Evolutionary conservation across 805 yeast species (phyloP).

Genomic region (Dipodascus albidus): DNA sequence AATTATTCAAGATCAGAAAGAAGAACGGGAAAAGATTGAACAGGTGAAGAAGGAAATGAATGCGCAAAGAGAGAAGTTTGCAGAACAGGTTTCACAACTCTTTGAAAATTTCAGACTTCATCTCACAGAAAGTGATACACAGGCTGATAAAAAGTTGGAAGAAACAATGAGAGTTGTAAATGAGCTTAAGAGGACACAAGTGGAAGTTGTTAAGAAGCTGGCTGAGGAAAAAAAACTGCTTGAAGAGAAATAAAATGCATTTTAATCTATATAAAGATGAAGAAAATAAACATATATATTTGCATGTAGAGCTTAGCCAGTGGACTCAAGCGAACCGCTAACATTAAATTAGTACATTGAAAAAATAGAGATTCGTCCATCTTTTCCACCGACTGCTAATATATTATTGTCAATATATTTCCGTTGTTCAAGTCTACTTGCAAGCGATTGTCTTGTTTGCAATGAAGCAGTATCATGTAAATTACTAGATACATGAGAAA

Average conservation of each 20-base stretch:
- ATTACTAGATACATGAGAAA: constrained; percentile 6
- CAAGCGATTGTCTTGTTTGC: constrained; percentile 1
- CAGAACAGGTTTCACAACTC: constrained; percentile 10
- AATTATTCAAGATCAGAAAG: constrained; percentile 11
- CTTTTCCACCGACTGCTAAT: constrained; percentile 43
- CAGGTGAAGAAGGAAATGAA: constrained; percentile 6
- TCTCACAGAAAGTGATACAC: constrained; percentile 10
- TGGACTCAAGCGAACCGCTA: not conserved
- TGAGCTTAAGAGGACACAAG: constrained; percentile 7
- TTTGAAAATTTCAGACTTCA: constrained; percentile 11
- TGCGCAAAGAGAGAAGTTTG: constrained; percentile 10
- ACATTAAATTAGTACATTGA: constrained; percentile 7
- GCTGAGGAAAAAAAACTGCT: not conserved
- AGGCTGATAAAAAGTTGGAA: constrained; percentile 9
- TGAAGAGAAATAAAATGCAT: not conserved
- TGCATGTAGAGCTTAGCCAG: too few relatives aligned
- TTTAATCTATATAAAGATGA: too few relatives aligned
- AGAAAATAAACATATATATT: too few relatives aligned
- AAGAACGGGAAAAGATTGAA: constrained; percentile 7
- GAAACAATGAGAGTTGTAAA: constrained; percentile 9
- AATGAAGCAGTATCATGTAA: not conserved
- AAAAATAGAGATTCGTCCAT: constrained; percentile 40
- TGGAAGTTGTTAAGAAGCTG: constrained; percentile 3
- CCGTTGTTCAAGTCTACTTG: constrained; percentile 3
- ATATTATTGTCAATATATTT: constrained; percentile 16